Percentiles rank a stretch among this genome's conserved stretches.
Evolutionary conservation across 257 asterid species (phyloP).

Genomic region (Leptodermis oblonga): DNA sequence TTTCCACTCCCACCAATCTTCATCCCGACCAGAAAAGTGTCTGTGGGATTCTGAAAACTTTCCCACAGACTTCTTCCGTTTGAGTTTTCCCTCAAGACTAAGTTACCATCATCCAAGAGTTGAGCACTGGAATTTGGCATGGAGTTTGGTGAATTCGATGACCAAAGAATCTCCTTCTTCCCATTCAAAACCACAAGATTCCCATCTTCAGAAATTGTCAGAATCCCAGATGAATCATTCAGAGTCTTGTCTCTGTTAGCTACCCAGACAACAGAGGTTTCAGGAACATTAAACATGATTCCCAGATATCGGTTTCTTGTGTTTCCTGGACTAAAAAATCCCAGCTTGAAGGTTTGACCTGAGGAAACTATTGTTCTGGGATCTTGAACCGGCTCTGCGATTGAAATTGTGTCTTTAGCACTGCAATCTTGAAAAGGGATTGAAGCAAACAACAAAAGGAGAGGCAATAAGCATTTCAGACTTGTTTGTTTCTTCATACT

Average conservation of each 20-base stretch:
- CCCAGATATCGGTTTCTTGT: no score
- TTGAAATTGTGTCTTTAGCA: conserved; percentile 9
- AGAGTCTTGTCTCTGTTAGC: no score
- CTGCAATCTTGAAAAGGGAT: background rate
- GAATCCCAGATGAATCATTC: no score
- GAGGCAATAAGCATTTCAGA: background rate
- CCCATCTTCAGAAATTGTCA: no score
- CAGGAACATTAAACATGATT: no score
- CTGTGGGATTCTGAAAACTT: conserved; percentile 34
- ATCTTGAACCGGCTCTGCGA: conserved; percentile 13
- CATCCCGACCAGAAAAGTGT: conserved; percentile 38
- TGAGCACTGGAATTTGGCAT: conserved; percentile 31
- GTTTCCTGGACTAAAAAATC: no score
- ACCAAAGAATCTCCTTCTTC: conserved; percentile 31
- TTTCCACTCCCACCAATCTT: conserved; percentile 25
- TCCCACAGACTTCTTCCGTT: conserved; percentile 41
- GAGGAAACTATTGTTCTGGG: conserved; percentile 17
- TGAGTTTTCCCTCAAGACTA: conserved; percentile 31
- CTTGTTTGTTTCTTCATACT: background rate
- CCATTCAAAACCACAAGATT: no score
- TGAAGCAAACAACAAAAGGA: background rate
- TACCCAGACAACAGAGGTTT: no score
- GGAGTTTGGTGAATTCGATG: conserved; percentile 27
- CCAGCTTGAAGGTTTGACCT: conserved; percentile 20
- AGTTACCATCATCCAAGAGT: conserved; percentile 43